Conservation (phyloP, 306 rosid genomes). For the Cyamopsis tetragonoloba region DNA sequence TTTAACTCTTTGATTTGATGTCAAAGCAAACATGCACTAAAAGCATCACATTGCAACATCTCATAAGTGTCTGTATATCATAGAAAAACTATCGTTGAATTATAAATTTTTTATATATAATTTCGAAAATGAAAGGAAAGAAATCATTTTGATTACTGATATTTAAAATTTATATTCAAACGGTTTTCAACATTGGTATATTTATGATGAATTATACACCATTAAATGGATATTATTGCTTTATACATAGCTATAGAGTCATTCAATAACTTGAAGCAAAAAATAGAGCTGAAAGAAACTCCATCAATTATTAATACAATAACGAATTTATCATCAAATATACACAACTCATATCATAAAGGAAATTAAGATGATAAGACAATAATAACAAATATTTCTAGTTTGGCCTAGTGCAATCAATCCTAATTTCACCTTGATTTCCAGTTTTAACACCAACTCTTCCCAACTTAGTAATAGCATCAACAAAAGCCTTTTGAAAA, state of each 20-base stretch:
- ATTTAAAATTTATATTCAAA: no score
- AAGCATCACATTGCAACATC: no score
- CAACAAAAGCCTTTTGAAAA: constrained; percentile 50
- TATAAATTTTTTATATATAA: no score
- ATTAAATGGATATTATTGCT: no score
- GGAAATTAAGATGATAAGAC: neutral
- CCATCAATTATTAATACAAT: constrained; percentile 17
- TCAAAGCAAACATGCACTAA: no score
- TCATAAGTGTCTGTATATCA: no score
- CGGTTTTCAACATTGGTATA: no score
- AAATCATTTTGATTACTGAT: no score
- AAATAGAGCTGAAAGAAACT: constrained; percentile 8
- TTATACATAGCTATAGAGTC: neutral
- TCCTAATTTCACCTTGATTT: constrained; percentile 66
- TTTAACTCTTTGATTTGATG: no score
- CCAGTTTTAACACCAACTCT: constrained; percentile 68
- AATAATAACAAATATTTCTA: neutral
- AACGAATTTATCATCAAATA: constrained; percentile 12
- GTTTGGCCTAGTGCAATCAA: constrained; percentile 49
- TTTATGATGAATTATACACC: no score
- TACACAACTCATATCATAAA: neutral
- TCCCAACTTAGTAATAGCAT: constrained; percentile 78
- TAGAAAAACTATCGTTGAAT: no score
- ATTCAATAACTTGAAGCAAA: neutral
- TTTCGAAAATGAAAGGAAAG: no score